phyloP scores from a whole-genome alignment of 495 filamentous ascomycete species.

The Aspergillus campestris region DNA sequence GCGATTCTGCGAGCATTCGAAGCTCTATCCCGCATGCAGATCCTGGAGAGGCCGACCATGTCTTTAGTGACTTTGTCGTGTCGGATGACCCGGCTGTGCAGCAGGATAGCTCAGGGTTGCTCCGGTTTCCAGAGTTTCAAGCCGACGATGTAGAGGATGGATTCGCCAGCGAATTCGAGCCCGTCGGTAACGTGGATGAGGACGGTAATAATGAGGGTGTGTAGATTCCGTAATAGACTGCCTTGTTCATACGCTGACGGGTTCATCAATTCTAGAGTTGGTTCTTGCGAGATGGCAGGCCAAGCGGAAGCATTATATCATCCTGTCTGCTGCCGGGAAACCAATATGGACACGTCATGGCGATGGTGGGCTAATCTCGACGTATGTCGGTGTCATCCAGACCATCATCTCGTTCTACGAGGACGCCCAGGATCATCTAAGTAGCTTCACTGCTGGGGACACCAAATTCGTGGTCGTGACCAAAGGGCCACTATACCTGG shows the following conservation, averaged over 20 bases:
- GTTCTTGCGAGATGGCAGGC: conserved; percentile 69
- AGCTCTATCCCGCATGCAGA: conserved; percentile 74
- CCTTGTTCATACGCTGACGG: neutral
- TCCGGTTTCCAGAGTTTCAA: conserved; percentile 44
- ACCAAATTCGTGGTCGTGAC: conserved; percentile 77
- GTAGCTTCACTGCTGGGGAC: conserved; percentile 74
- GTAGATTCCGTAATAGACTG: neutral
- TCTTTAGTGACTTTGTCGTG: conserved; percentile 60
- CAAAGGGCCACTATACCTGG: conserved; percentile 80
- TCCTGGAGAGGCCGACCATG: conserved; percentile 68
- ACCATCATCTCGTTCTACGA: conserved; percentile 98
- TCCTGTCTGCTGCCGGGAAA: conserved; percentile 94
- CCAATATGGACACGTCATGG: conserved; percentile 95
- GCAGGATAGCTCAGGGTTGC: conserved; percentile 22
- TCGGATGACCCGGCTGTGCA: conserved; percentile 13
- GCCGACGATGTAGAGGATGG: conserved; percentile 48
- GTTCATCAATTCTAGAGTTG: conserved; percentile 37
- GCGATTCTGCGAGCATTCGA: conserved; percentile 74
- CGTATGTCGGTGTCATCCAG: conserved; percentile 92
- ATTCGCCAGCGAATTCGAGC: conserved; percentile 71
- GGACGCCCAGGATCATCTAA: conserved; percentile 61
- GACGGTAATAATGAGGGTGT: conserved; percentile 61
- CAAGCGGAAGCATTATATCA: conserved; percentile 93
- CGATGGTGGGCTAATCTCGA: conserved; percentile 77
- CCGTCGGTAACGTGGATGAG: conserved; percentile 55